Percentiles rank a stretch among this genome's conserved stretches.
phyloP scores from a whole-genome alignment of 352 stramenopile genomes.

The Phytophthora fragariaefolia region DNA sequence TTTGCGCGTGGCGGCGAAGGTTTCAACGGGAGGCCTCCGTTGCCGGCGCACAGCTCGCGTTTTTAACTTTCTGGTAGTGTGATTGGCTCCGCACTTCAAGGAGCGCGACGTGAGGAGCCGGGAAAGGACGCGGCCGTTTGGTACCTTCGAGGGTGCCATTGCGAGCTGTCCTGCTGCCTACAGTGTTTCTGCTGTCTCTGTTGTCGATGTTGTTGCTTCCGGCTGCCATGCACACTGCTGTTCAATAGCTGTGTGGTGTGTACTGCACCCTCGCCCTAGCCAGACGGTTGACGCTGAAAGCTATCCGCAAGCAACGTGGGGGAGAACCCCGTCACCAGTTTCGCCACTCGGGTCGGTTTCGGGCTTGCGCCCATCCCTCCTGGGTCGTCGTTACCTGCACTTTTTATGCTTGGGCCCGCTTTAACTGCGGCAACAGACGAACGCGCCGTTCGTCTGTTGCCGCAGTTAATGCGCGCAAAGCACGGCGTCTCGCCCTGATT shows the following conservation, averaged over 20 bases:
- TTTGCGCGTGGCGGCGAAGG: neutral
- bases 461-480: too few species aligned
- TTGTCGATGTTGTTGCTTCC: too few species aligned
- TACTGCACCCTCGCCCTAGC: neutral
- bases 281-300: too few species aligned
- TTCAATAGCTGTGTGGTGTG: neutral
- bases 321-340: neutral
- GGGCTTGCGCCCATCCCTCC: neutral
- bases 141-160: neutral
- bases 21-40: constrained; percentile 26
- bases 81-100: constrained; percentile 42
- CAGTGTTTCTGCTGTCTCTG: neutral
- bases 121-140: constrained; percentile 2
- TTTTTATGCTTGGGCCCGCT: neutral
- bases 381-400: neutral
- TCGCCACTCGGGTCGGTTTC: neutral
- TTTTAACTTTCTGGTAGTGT: constrained; percentile 34
- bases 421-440: too few species aligned
- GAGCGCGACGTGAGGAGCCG: constrained; percentile 14
- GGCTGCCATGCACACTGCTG: neutral
- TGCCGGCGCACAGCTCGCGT: neutral
- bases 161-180: neutral
- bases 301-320: neutral
- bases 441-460: too few species aligned
- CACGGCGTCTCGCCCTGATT: too few species aligned